Conservation (phyloP, 73 alveolate species). For the Durusdinium trenchii region DNA sequence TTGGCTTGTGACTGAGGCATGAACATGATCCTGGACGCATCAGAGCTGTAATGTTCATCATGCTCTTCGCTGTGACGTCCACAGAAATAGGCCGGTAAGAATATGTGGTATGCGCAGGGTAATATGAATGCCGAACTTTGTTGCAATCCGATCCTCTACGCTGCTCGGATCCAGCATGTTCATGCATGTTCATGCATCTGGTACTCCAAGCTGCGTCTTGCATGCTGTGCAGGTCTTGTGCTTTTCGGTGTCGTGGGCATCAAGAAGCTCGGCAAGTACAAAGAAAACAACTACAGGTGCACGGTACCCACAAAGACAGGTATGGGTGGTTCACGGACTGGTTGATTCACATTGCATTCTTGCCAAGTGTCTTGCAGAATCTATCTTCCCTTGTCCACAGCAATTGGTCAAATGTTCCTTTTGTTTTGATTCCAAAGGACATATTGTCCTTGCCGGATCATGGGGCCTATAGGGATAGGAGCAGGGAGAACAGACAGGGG, state of each 20-base stretch:
- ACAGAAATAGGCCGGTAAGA: constrained; percentile 53
- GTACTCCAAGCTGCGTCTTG: not conserved
- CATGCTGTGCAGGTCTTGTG: constrained; percentile 22
- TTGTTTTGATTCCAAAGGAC: too few relatives aligned
- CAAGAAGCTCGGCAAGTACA: constrained; percentile 3
- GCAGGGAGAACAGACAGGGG: too few relatives aligned
- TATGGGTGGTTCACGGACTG: too few relatives aligned
- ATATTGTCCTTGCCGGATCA: too few relatives aligned
- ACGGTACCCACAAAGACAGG: too few relatives aligned
- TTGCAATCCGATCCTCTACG: not conserved
- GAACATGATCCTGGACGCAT: constrained; percentile 93
- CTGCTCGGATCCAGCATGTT: not conserved
- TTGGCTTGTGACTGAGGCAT: constrained; percentile 12
- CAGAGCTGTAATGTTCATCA: constrained; percentile 90
- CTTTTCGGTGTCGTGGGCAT: constrained; percentile 70
- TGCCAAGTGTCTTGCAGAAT: not conserved
- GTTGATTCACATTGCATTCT: too few relatives aligned
- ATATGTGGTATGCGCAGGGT: not conserved
- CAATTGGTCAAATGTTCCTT: too few relatives aligned
- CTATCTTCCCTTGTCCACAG: too few relatives aligned
- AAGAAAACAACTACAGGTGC: not conserved
- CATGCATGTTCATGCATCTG: not conserved
- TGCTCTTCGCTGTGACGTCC: constrained; percentile 89
- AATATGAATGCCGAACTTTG: not conserved
- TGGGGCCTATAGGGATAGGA: too few relatives aligned